A percentile compares a stretch with the other conserved stretches of the same genome.
Evolutionary conservation across 345 rosid species (phyloP).

Genomic region (Corchorus olitorius): DNA sequence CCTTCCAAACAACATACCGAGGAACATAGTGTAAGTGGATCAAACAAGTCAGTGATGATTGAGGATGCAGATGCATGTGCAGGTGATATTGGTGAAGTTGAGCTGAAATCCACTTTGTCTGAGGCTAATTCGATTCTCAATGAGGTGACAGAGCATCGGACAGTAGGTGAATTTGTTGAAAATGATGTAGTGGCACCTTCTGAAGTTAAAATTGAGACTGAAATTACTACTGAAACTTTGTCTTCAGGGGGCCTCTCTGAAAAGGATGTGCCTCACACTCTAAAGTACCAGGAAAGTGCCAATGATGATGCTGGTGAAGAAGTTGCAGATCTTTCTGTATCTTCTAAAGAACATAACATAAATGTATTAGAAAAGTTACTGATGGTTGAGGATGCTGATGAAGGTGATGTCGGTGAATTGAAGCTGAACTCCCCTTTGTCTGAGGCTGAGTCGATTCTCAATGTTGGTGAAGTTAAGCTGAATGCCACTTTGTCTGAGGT

Average conservation of each 20-base stretch:
- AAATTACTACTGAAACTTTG: neutral
- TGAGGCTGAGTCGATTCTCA: no score
- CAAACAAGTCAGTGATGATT: neutral
- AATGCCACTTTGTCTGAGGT: slow-evolving; percentile 17
- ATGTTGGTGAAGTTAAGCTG: slow-evolving; percentile 18
- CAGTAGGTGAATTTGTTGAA: neutral
- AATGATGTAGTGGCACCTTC: slow-evolving; percentile 5
- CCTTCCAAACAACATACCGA: slow-evolving; percentile 19
- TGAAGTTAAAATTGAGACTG: slow-evolving; percentile 1
- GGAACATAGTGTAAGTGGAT: slow-evolving; percentile 21
- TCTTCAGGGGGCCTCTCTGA: slow-evolving; percentile 1
- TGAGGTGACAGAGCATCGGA: slow-evolving; percentile 9
- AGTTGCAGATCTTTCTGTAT: slow-evolving; percentile 10
- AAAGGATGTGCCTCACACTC: neutral
- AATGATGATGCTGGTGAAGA: slow-evolving; percentile 17
- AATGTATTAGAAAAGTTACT: slow-evolving; percentile 11
- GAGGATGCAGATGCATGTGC: slow-evolving; percentile 21
- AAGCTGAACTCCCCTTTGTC: no score
- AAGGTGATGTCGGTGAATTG: slow-evolving; percentile 13
- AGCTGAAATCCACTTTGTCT: slow-evolving; percentile 19
- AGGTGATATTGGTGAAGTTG: slow-evolving; percentile 24
- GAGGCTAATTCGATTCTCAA: slow-evolving; percentile 28
- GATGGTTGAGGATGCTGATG: slow-evolving; percentile 21
- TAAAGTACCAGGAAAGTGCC: slow-evolving; percentile 29
- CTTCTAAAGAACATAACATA: slow-evolving; percentile 19